Evolutionary conservation across 495 filamentous ascomycete genomes (phyloP).

Genomic region (Bryoglossum gracile): DNA sequence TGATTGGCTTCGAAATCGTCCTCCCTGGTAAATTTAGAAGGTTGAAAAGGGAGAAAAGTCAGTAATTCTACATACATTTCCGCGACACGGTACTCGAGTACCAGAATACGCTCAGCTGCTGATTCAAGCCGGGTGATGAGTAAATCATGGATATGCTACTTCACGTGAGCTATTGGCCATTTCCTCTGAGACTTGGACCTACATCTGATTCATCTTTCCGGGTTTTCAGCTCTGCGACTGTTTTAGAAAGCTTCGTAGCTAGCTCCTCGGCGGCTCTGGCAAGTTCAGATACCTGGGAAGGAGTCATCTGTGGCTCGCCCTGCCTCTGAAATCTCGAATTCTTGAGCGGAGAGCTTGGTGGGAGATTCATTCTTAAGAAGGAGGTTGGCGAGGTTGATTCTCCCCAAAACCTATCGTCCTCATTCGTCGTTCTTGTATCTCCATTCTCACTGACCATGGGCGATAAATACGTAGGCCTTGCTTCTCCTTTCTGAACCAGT

Average conservation of each 20-base stretch:
- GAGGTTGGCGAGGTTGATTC: slow-evolving; percentile 11
- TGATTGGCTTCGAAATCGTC: slow-evolving; percentile 31
- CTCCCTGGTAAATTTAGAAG: slow-evolving; percentile 24
- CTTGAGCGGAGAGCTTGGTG: neutral
- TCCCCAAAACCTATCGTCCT: slow-evolving; percentile 20
- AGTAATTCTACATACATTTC: slow-evolving; percentile 36
- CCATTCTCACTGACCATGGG: neutral
- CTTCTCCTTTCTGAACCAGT: slow-evolving; percentile 5
- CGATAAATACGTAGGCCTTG: neutral
- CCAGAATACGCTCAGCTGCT: slow-evolving; percentile 43
- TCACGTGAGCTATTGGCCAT: too few species aligned
- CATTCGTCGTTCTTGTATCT: neutral
- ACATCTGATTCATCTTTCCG: slow-evolving; percentile 46
- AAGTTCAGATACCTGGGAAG: slow-evolving; percentile 27
- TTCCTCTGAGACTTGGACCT: too few species aligned
- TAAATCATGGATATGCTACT: slow-evolving; percentile 48
- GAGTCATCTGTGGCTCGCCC: neutral
- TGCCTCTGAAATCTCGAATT: neutral
- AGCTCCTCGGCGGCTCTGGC: slow-evolving; percentile 36
- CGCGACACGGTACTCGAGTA: slow-evolving; percentile 39
- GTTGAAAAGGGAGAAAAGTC: neutral
- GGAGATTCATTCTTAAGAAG: slow-evolving; percentile 16
- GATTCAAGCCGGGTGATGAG: slow-evolving; percentile 43
- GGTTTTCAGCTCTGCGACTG: slow-evolving; percentile 32
- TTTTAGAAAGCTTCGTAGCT: slow-evolving; percentile 29